These are phyloP conservation scores for Hansenula sp. DNA, from an alignment of 1,139 yeast species.

Conservation along the genomic window DNA sequence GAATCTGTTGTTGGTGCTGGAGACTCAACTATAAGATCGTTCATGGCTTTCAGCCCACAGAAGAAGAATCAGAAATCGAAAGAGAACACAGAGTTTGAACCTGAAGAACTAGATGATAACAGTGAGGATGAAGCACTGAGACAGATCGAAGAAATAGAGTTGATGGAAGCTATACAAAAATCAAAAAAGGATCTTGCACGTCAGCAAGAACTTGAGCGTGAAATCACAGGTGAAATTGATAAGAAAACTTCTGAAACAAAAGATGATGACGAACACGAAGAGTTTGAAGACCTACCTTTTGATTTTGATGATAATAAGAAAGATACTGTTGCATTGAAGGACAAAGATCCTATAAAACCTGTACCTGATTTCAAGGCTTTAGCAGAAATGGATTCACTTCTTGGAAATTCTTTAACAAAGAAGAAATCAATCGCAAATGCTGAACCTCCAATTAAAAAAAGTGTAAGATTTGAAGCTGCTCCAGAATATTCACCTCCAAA, in stretches of 20 bases:
- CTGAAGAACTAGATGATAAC: constrained; percentile 26
- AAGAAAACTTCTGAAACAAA: background rate
- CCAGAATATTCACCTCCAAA: too few relatives aligned
- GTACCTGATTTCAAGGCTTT: background rate
- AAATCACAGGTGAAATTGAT: background rate
- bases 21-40: constrained; percentile 11
- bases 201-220: constrained; percentile 14
- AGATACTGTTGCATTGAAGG: too few relatives aligned
- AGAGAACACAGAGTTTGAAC: constrained; percentile 7
- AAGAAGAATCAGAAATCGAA: constrained; percentile 6
- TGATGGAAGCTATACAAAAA: constrained; percentile 41
- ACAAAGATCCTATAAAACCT: background rate
- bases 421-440: background rate
- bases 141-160: constrained; percentile 31
- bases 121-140: constrained; percentile 18
- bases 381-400: background rate
- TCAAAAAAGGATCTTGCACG: constrained; percentile 36
- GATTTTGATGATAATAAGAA: background rate
- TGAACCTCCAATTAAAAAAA: background rate
- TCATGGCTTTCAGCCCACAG: constrained; percentile 18
- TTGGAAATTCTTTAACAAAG: background rate
- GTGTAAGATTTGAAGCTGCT: too few relatives aligned
- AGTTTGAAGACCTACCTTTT: constrained; percentile 5
- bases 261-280: constrained; percentile 2
- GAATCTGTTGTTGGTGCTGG: constrained; percentile 8